A percentile compares a stretch with the other conserved stretches of the same genome.
Conservation (phyloP, 2,329 filamentous ascomycete species). For the Lachnellula subtilissima region DNA sequence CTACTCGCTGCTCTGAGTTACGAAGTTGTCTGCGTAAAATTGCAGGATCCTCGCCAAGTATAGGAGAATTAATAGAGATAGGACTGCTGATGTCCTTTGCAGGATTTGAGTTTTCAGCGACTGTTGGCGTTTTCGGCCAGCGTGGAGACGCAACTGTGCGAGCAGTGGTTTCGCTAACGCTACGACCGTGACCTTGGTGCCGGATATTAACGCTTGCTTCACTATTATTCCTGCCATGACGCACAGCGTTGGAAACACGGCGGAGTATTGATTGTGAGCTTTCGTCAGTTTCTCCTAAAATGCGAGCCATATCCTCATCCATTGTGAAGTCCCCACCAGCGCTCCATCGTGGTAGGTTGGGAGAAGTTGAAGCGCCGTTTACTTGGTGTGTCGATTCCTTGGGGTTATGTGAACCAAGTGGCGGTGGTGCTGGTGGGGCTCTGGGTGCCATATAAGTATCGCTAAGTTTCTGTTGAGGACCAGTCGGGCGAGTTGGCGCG, state of each 20-base stretch:
- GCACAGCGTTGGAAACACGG: conserved; percentile 87
- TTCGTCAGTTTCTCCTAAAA: conserved; percentile 69
- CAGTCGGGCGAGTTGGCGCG: conserved; percentile 32
- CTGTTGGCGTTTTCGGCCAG: conserved; percentile 62
- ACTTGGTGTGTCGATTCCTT: conserved; percentile 47
- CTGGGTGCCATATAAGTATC: conserved; percentile 33
- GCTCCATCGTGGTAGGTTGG: conserved; percentile 69
- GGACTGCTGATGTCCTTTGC: conserved; percentile 67
- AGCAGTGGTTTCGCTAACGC: conserved; percentile 64
- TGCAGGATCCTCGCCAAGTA: conserved; percentile 58
- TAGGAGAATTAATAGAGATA: conserved; percentile 53
- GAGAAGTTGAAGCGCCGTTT: conserved; percentile 43
- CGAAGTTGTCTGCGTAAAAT: conserved; percentile 71
- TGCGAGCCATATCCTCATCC: conserved; percentile 92
- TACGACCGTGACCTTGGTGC: conserved; percentile 51
- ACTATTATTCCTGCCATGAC: conserved; percentile 86
- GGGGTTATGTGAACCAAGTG: conserved; percentile 20
- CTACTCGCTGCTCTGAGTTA: conserved; percentile 76
- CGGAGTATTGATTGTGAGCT: conserved; percentile 75
- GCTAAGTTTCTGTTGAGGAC: conserved; percentile 37
- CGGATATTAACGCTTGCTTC: conserved; percentile 45
- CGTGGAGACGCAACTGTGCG: conserved; percentile 59
- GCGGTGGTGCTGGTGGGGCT: conserved; percentile 30
- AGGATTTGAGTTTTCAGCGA: conserved; percentile 45
- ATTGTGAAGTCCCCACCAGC: conserved; percentile 82